Evolutionary conservation across 2,329 filamentous ascomycete genomes (phyloP).

Genomic region (Aureobasidium namibiae): DNA sequence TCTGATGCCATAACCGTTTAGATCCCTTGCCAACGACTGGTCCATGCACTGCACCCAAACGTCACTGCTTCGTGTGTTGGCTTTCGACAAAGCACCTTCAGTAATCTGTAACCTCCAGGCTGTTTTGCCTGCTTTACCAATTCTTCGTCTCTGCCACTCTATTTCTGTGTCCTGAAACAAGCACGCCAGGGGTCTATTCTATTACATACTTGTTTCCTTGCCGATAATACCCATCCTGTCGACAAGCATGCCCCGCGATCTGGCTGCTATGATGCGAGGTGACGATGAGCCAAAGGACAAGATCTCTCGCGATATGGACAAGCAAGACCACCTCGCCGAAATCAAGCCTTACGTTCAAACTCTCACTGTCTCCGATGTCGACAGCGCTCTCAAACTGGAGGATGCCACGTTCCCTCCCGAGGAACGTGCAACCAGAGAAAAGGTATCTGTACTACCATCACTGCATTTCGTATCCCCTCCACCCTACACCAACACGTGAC

Average conservation of each 20-base stretch:
- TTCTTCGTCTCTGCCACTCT: neutral
- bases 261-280: conserved; percentile 32
- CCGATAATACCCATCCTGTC: neutral
- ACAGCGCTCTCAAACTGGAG: conserved; percentile 53
- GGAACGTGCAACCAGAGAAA: conserved; percentile 51
- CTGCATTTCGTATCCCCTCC: conserved; percentile 6
- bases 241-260: conserved; percentile 34
- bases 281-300: conserved; percentile 16
- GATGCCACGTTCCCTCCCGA: conserved; percentile 49
- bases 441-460: conserved; percentile 36
- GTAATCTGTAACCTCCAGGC: neutral
- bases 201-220: neutral
- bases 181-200: neutral
- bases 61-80: neutral
- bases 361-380: conserved; percentile 58
- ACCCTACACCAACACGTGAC: conserved; percentile 13
- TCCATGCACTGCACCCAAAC: neutral
- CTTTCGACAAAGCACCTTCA: neutral
- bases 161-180: neutral
- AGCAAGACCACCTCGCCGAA: conserved; percentile 43
- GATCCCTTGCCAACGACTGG: neutral
- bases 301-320: conserved; percentile 20
- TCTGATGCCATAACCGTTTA: neutral
- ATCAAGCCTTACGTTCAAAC: conserved; percentile 68
- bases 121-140: neutral